Evolutionary conservation across 306 rosid genomes (phyloP), one percentile per base, ranked within the genome.

Genomic region (Quercus suber): DNA sequence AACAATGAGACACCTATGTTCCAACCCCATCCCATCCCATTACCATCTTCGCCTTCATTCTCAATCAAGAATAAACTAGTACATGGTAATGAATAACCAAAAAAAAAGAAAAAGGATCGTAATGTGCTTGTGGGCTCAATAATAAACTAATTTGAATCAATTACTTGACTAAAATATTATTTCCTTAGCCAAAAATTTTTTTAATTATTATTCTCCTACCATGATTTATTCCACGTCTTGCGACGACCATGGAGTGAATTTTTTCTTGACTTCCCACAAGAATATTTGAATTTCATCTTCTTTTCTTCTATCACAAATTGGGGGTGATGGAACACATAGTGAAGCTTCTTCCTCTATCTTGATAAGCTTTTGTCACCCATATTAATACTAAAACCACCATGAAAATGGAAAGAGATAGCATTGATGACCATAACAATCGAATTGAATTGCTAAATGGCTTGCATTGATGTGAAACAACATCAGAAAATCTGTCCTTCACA

Each of bases 401-500:
- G 75, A 86, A 52, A 80, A 78, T 85, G 74, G 95, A 91, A 68
- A 92, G 92, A 74, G 85, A 69, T 6, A 90, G 69, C 81, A 89
- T 84, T 10, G 80, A 87, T 2, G 84, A 58, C 97, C 95, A 90
- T 57, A 89, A 71, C 73, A 84, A 43, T 78, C 31, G 76, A 6
- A 85, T 56, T 11, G 88, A 78, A 69, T 19, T 12, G 73, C 82
- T 85, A 17, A 90, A 74, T 11, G 93, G 87, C 76, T 37, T 45
- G 90, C 97, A 90, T n/a, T 89, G 93, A n/a, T 86, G 82, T n/a
- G 27, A 74, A 86, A 86, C 86, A 51, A 89, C 87, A 18, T 92
- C 84, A 17, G 86, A 76, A 73, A 81, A 74, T 69, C 69, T 82
- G 78, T 81, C 83, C 78, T 80, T 86, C 51, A 90, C 88, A 45